Conservation (phyloP, 2,329 filamentous ascomycete genomes). For the Chaetomiaceae sp. region DNA sequence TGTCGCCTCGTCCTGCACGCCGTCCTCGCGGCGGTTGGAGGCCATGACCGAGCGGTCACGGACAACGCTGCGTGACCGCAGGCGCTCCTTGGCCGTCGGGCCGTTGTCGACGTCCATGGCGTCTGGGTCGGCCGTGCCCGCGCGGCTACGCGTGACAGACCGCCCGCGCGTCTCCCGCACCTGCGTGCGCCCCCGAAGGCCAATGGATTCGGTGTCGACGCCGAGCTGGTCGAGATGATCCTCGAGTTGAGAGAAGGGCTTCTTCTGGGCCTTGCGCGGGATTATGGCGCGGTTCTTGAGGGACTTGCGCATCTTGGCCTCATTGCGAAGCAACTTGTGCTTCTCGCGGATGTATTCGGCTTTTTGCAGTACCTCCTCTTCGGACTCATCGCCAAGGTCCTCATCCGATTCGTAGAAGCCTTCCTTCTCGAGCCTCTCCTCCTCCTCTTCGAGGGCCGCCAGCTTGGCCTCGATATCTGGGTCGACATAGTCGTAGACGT, state of each 20-base stretch:
- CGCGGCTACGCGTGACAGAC: conserved; percentile 58
- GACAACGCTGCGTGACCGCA: conserved; percentile 69
- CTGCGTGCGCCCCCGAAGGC: conserved; percentile 61
- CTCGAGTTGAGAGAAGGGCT: conserved; percentile 83
- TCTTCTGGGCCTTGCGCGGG: conserved; percentile 74
- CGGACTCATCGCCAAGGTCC: conserved; percentile 80
- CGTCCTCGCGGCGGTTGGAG: conserved; percentile 68
- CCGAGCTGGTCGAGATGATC: conserved; percentile 79
- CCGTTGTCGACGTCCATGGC: conserved; percentile 69
- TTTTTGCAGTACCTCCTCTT: conserved; percentile 83
- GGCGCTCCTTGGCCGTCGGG: conserved; percentile 48
- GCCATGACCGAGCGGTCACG: conserved; percentile 55
- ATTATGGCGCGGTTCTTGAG: conserved; percentile 97
- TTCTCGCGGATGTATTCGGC: conserved; percentile 95
- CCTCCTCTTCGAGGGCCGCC: conserved; percentile 86
- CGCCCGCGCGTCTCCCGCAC: conserved; percentile 68
- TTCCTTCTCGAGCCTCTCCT: conserved; percentile 84
- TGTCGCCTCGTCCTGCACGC: conserved; percentile 63
- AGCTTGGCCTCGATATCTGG: conserved; percentile 95
- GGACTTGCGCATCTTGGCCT: conserved; percentile 89
- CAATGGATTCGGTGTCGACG: conserved; percentile 72
- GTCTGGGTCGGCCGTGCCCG: conserved; percentile 60
- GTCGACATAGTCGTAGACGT: conserved; percentile 95
- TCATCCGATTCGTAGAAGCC: conserved; percentile 89
- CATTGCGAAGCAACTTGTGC: conserved; percentile 86